Percentiles rank a stretch among this genome's conserved stretches.
Evolutionary conservation across 768 basidiomycete species (phyloP).

Genomic region (Kwoniella botswanensis): DNA sequence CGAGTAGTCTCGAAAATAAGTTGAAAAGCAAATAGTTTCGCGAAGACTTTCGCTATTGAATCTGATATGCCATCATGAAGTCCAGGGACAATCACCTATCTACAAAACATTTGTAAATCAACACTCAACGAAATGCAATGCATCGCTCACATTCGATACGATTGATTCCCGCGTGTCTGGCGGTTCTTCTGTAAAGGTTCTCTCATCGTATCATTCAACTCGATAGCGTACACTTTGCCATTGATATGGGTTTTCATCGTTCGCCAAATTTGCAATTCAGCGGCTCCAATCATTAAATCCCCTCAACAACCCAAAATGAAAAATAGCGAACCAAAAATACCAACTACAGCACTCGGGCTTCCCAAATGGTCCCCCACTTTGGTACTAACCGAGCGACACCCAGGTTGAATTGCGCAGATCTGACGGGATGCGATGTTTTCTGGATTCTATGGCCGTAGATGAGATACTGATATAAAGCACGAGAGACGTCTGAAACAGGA

Average conservation of each 20-base stretch:
- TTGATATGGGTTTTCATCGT: too few species aligned
- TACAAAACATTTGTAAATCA: not conserved
- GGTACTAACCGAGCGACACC: not conserved
- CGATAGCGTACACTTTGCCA: too few species aligned
- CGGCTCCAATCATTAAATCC: too few species aligned
- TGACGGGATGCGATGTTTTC: not conserved
- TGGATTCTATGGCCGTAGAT: not conserved
- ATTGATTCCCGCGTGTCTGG: too few species aligned
- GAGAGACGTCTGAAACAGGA: too few species aligned
- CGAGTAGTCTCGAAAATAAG: slow-evolving; percentile 43
- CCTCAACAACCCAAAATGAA: too few species aligned
- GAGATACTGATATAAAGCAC: too few species aligned
- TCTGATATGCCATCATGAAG: not conserved
- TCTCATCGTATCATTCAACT: not conserved
- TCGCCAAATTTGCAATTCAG: too few species aligned
- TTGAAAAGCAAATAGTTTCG: slow-evolving; percentile 43
- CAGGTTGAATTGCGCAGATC: not conserved
- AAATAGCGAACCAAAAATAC: too few species aligned
- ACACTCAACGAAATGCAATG: not conserved
- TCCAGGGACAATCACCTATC: not conserved
- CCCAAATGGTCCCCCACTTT: not conserved
- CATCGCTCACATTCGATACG: not conserved
- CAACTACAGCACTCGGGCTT: not conserved
- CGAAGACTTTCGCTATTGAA: not conserved
- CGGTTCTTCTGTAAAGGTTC: too few species aligned